Conservation (phyloP, 2,329 filamentous ascomycete genomes). For the Clarireedia sp. region DNA sequence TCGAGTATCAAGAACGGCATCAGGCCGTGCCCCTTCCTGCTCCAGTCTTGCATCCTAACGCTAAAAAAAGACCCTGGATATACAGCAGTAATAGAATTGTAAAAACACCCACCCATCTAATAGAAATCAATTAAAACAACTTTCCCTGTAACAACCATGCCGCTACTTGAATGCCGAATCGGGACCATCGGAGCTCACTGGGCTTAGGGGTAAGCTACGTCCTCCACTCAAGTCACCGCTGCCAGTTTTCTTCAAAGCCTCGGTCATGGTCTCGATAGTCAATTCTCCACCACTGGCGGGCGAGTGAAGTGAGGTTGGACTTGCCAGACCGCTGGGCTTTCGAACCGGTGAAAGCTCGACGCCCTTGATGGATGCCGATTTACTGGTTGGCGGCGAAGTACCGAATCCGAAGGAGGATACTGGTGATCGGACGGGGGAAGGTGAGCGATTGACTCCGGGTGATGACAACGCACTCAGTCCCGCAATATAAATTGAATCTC, state of each 20-base stretch:
- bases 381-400: slow-evolving; percentile 69
- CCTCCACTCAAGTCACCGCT: slow-evolving; percentile 65
- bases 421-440: slow-evolving; percentile 73
- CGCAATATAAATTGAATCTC: slow-evolving; percentile 63
- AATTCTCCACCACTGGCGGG: slow-evolving; percentile 58
- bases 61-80: slow-evolving; percentile 19
- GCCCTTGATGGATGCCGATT: slow-evolving; percentile 65
- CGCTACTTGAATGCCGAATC: slow-evolving; percentile 23
- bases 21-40: slow-evolving; percentile 11
- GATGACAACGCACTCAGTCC: slow-evolving; percentile 55
- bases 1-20: slow-evolving; percentile 12
- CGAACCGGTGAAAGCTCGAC: slow-evolving; percentile 58
- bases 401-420: slow-evolving; percentile 62
- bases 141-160: slow-evolving; percentile 1
- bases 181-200: slow-evolving; percentile 37
- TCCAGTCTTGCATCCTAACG: slow-evolving; percentile 10
- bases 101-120: not conserved
- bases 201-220: slow-evolving; percentile 51
- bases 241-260: slow-evolving; percentile 76
- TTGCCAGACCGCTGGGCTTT: slow-evolving; percentile 45
- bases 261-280: slow-evolving; percentile 88
- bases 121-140: not conserved
- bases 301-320: slow-evolving; percentile 50
- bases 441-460: slow-evolving; percentile 51
- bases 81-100: slow-evolving; percentile 16